Base-by-base conservation (phyloP, 805 yeast genomes). In the Saccharomycopsis oosterbeekiorum region DNA sequence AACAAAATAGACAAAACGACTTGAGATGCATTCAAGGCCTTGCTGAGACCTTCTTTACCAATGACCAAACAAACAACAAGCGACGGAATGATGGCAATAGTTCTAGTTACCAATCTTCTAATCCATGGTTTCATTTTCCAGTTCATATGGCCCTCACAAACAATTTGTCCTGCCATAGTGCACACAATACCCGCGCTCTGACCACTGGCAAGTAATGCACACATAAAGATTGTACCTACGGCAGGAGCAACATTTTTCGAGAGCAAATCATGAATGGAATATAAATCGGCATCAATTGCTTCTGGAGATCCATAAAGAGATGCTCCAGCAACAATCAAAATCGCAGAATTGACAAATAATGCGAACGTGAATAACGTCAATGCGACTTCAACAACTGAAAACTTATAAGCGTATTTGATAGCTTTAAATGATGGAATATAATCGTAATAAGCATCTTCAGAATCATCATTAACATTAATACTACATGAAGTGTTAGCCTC, bases 141-240 rank as follows among this genome's bases (percentile, higher is more conserved):
- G 59, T 84, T 80, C 47, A 92, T 75, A 68, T 89, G 93, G 0
- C 97, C 97, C 71, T 92, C 97, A 66, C 90, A 82, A 1, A 92
- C 97, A 67, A 92, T 84, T 72, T 92, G 96, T 10, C 97, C 97
- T 0, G 89, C 50, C 75, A 92, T 86, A 0, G 97, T 92, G 71
- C 97, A 91, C 1, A 91, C 92, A 53, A 92, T 84, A 57, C 97
- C 96, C 0, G 97, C 97, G 55, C 92, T 86, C 68, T 88, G 91
- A 5, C 97, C 97, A 62, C 94, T 86, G 62, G 88, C 81, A 47
- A 92, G 75, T 67, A 92, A 76, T 0, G 97, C 97, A 59, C 89
- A 71, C 80, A 90, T 90, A 74, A 92, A 92, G 0, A 90, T 73
- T 0, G 89, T 84, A 34, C 97, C 97, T 0, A 90, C 96, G 9